Evolutionary conservation across 2,329 filamentous ascomycete species (phyloP).

Genomic region (Aphanoascus verrucosus): DNA sequence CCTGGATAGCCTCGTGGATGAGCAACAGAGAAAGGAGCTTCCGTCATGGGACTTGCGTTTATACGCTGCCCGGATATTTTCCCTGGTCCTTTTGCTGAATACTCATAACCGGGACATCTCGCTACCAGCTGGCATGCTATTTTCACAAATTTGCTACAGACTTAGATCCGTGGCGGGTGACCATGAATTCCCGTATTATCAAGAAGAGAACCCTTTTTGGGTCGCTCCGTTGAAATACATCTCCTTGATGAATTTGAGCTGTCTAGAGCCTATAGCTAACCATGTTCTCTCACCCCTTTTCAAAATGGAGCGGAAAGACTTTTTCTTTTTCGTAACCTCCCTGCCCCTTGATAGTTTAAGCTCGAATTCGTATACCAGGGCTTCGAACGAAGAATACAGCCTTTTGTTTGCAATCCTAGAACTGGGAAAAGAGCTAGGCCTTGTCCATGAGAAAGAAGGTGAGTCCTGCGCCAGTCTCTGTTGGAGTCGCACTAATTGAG

Average conservation of each 20-base stretch:
- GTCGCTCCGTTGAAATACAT: slow-evolving; percentile 28
- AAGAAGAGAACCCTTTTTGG: slow-evolving; percentile 25
- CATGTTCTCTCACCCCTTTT: slow-evolving; percentile 31
- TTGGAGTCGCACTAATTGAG: background rate
- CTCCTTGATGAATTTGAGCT: slow-evolving; percentile 28
- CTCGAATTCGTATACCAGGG: slow-evolving; percentile 36
- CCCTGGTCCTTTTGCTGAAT: slow-evolving; percentile 14
- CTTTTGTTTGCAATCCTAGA: slow-evolving; percentile 59
- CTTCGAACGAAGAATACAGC: slow-evolving; percentile 45
- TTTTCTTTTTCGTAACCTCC: slow-evolving; percentile 43
- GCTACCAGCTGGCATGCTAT: slow-evolving; percentile 14
- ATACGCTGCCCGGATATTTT: slow-evolving; percentile 20
- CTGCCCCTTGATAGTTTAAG: slow-evolving; percentile 45
- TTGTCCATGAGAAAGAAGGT: slow-evolving; percentile 56
- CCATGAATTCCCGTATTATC: slow-evolving; percentile 4
- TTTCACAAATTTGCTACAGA: slow-evolving; percentile 15
- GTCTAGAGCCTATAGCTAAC: slow-evolving; percentile 28
- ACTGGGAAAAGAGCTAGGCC: slow-evolving; percentile 57
- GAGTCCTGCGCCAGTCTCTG: slow-evolving; percentile 10
- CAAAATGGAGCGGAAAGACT: slow-evolving; percentile 25
- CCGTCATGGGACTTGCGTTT: slow-evolving; percentile 15
- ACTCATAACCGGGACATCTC: slow-evolving; percentile 15
- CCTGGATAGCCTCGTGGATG: slow-evolving; percentile 16
- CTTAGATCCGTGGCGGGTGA: slow-evolving; percentile 6
- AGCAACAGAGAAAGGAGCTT: slow-evolving; percentile 8